Evolutionary conservation across 2,329 filamentous ascomycete genomes (phyloP).

Genomic region (Venturiaceae sp.): DNA sequence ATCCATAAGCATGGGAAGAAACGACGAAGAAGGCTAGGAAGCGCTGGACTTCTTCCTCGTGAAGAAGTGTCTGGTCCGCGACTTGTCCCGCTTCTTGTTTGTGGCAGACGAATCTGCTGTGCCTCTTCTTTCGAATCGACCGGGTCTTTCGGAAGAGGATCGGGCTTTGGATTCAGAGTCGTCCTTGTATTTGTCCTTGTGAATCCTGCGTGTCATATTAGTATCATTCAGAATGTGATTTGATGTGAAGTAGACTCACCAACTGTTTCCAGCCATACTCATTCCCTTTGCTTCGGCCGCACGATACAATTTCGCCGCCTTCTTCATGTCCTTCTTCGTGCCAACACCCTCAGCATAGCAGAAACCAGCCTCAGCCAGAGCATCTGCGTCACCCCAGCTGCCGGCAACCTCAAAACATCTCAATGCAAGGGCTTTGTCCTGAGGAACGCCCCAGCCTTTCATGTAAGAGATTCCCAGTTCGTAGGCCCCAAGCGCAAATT

Average conservation of each 20-base stretch:
- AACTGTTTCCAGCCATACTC: slow-evolving; percentile 97
- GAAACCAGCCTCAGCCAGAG: slow-evolving; percentile 86
- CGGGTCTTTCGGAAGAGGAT: slow-evolving; percentile 15
- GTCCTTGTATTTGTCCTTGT: slow-evolving; percentile 84
- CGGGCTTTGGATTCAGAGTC: slow-evolving; percentile 12
- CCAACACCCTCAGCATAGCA: slow-evolving; percentile 92
- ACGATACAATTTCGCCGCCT: slow-evolving; percentile 83
- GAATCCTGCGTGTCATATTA: slow-evolving; percentile 56
- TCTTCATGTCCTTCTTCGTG: slow-evolving; percentile 93
- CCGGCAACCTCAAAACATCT: slow-evolving; percentile 95
- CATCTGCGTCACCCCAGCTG: slow-evolving; percentile 91
- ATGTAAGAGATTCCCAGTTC: slow-evolving; percentile 94
- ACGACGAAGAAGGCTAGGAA: neutral
- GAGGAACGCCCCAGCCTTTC: slow-evolving; percentile 95
- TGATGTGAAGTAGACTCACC: slow-evolving; percentile 50
- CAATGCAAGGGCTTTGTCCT: slow-evolving; percentile 79
- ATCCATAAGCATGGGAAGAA: neutral
- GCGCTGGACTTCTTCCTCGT: slow-evolving; percentile 42
- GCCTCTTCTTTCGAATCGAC: slow-evolving; percentile 36
- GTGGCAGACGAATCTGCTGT: slow-evolving; percentile 21
- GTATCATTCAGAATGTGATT: neutral
- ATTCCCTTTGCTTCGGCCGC: slow-evolving; percentile 87
- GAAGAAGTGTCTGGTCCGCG: slow-evolving; percentile 65
- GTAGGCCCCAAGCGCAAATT: slow-evolving; percentile 92
- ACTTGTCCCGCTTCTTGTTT: slow-evolving; percentile 67